Evolutionary conservation across 257 asterid species (phyloP).

Genomic region (Solanum dulcamara): DNA sequence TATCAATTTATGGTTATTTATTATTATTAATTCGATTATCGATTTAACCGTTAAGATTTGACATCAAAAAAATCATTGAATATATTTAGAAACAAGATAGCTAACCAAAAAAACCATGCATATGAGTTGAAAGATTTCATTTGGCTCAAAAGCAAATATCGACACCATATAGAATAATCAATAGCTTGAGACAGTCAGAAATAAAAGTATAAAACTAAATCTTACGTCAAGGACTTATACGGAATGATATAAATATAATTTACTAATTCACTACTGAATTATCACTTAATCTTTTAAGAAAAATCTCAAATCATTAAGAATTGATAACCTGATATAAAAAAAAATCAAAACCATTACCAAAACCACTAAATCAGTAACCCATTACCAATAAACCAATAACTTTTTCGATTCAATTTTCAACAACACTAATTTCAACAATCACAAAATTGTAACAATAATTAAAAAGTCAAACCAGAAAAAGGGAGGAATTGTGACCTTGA

Average conservation of each 20-base stretch:
- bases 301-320: too few species aligned
- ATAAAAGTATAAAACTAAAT: too few species aligned
- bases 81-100: too few species aligned
- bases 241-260: too few species aligned
- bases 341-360: too few species aligned
- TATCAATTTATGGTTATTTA: too few species aligned
- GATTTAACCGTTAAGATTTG: too few species aligned
- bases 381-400: too few species aligned
- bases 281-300: too few species aligned
- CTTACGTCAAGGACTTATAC: background rate
- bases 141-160: background rate
- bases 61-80: background rate
- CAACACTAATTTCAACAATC: background rate
- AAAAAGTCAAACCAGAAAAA: background rate
- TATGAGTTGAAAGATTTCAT: background rate
- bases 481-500: background rate
- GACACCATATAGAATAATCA: background rate
- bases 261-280: too few species aligned
- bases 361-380: accelerated
- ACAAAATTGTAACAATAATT: background rate
- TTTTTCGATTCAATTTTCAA: too few species aligned
- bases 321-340: background rate
- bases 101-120: background rate
- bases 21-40: too few species aligned
- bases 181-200: background rate